Conservation (phyloP, 768 basidiomycete species). For the Pleurotus salmoneostramineus region DNA sequence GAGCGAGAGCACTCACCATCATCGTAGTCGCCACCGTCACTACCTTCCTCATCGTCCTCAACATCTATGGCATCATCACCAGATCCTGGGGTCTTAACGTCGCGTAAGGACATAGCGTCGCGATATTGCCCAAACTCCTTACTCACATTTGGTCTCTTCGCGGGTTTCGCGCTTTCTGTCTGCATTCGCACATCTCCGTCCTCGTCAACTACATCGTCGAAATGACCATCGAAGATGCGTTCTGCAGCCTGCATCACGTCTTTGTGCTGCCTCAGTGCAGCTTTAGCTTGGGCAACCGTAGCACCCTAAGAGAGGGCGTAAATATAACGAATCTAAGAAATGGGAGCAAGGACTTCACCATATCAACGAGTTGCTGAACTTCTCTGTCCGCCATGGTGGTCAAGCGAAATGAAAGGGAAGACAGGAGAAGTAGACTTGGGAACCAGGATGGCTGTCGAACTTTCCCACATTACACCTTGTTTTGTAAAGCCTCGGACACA, state of each 20-base stretch:
- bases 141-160: constrained; percentile 1
- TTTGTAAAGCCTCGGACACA: background rate
- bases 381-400: constrained; percentile 40
- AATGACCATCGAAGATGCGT: constrained; percentile 79
- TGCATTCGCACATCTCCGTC: constrained; percentile 51
- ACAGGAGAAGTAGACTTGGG: background rate
- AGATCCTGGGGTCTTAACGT: constrained; percentile 50
- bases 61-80: constrained; percentile 36
- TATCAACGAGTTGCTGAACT: constrained; percentile 60
- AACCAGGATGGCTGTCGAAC: background rate
- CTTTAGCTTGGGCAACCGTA: constrained; percentile 73
- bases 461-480: background rate
- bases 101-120: background rate
- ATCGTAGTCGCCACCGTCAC: constrained; percentile 44
- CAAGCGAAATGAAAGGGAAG: too few species aligned
- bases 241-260: constrained; percentile 95
- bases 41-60: constrained; percentile 44
- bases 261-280: constrained; percentile 74
- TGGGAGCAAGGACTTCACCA: constrained; percentile 28
- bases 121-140: background rate
- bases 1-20: constrained; percentile 29
- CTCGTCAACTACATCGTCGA: constrained; percentile 65
- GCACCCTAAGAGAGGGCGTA: constrained; percentile 59
- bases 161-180: background rate
- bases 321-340: background rate